Base-by-base conservation (phyloP, 192 early-diverging fungal genomes). In the Mortierella claussenii region DNA sequence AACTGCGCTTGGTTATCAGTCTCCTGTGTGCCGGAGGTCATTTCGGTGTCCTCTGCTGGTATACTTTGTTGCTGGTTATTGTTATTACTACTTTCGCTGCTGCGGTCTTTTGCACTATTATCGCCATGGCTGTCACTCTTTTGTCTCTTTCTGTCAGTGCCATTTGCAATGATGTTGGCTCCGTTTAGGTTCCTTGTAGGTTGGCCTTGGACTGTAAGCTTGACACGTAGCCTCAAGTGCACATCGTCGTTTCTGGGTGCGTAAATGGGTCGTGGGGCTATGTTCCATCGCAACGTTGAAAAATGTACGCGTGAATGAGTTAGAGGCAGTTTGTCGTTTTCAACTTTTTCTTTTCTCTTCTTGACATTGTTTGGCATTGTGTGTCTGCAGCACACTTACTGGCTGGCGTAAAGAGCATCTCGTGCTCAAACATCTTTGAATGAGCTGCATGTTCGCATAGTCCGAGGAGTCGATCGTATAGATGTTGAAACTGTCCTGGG, bases 201-300 rank as follows among this genome's bases (percentile, higher is more conserved):
- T 3, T 40, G 58, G 34, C 67, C 58, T 24, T 67, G 24, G 7
- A 67, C 47, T 12, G 58, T 67, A 44, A 76, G 36, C 59, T 76
- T 76, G 34, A 60, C 63, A 32, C 73, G 64, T 28, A 76, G 21
- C 23, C 73, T 50, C 24, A 76, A 32, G 26, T 66, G 73, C 6
- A 76, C 73, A 13, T 76, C 73, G 46, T 76, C 73, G 47, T 76
- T 76, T 43, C 73, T 66, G 4, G 73, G 58, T 8, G 73, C 64
- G 26, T 76, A 76, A 6, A 76, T 66, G 5, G 64, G 64, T 45
- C 73, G 27, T 36, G 66, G 73, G 37, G 67, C 73, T 76, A 49
- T n/a, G n/a, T n/a, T n/a, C n/a, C n/a, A n/a, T n/a, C n/a, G n/a
- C n/a, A 7, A 36, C 4, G n/a, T 27, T 2, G 10, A 49, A 11